Base-by-base conservation (phyloP, 352 stramenopile species). In the Halophytophthora polymorphica region DNA sequence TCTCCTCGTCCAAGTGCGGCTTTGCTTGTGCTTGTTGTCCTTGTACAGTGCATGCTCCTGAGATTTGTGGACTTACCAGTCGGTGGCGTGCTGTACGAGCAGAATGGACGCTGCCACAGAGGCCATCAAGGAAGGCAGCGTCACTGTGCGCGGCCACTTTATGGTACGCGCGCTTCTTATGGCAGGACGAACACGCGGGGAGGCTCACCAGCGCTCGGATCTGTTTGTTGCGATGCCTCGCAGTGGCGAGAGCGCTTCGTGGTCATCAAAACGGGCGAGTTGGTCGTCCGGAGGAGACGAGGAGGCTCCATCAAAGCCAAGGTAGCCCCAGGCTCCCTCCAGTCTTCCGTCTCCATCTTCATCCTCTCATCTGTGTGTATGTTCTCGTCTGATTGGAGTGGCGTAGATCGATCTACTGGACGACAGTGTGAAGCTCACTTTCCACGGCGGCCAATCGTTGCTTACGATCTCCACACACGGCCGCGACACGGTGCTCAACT, bases 191-290 rank as follows among this genome's bases (percentile, higher is more conserved):
- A 19, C 38, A 28, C 19, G 29, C 14, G 10, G 42, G 37, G 43
- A 45, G 7, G 25, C 25, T 12, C 25, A 19, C 35, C 38, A 14
- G n/a, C 11, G 45, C 44, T 54, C 10, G 47, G 34, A 48, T 44
- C 18, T 43, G 17, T 35, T 44, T 29, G 5, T 29, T 34, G 19
- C 40, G 21, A n/a, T 17, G 5, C 21, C n/a, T 39, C 41, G 36
- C 36, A 91, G 77, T 89, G 77, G 77, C 70, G 81, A 5, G 78
- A 88, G 17, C 76, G 81, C 13, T 86, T 77, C 42, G 69, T 91
- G 18, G 54, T 73, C 44, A 53, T 91, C 19, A 68, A 66, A 14
- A 62, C 65, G 17, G 72, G 78, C 18, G 52, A 79, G 17, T 55
- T 91, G 35, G 35, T 70, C 3, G 73, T 91, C 17, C 63, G 61